phyloP scores from a whole-genome alignment of 108 stramenopile species.

The Skeletonema grethae region DNA sequence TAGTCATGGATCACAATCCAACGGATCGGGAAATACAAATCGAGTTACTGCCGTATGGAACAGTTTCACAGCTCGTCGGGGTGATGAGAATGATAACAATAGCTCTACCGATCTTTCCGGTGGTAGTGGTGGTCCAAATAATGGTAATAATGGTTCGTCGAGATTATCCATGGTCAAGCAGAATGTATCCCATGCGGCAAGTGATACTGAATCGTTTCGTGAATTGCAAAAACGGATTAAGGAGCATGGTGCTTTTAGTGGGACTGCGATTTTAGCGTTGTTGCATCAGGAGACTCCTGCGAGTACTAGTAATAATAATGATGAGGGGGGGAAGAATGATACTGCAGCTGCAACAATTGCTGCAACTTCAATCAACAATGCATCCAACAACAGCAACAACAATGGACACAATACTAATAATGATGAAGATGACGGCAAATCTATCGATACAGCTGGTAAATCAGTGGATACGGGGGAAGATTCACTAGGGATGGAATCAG shows the following conservation, averaged over 20 bases:
- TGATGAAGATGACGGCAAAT: background rate
- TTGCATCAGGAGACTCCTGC: constrained; percentile 16
- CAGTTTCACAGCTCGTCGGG: no score
- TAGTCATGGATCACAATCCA: no score
- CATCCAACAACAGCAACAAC: background rate
- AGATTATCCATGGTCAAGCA: constrained; percentile 2
- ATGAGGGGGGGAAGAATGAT: constrained; percentile 10
- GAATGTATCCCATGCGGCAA: constrained; percentile 16
- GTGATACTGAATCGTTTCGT: constrained; percentile 20
- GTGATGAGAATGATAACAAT: no score
- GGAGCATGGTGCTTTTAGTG: constrained; percentile 35
- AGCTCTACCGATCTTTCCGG: background rate
- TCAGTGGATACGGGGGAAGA: background rate
- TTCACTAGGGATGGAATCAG: background rate
- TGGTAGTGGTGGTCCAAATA: background rate
- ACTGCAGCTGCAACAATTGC: no score
- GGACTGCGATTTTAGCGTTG: constrained; percentile 19
- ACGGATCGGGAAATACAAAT: no score
- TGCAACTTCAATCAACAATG: no score
- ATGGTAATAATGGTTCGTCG: background rate
- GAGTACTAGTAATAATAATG: background rate
- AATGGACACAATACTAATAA: background rate
- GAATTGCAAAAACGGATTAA: constrained; percentile 36
- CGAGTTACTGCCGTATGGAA: no score
- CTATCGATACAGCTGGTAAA: background rate